Percentiles rank a stretch among this genome's conserved stretches.
These are phyloP conservation scores for Phytophthora podocarpi DNA, from an alignment of 352 stramenopile genomes.

Conservation along the genomic window DNA sequence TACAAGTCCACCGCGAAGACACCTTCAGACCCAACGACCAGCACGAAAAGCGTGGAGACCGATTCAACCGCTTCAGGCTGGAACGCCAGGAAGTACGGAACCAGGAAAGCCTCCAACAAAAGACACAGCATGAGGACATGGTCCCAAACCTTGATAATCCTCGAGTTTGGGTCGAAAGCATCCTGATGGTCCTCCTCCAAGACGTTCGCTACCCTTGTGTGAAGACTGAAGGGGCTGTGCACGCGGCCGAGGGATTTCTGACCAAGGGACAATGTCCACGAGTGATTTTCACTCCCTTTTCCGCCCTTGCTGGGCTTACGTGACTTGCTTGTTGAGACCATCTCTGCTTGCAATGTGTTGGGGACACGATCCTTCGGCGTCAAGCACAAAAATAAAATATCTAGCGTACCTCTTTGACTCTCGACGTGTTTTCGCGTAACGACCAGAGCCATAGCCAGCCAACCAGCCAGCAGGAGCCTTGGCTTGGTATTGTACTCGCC, in stretches of 20 bases:
- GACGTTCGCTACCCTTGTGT: conserved; percentile 13
- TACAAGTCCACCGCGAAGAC: conserved; percentile 61
- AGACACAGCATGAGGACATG: conserved; percentile 54
- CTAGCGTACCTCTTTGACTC: not conserved
- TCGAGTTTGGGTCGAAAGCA: conserved; percentile 56
- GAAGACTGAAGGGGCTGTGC: conserved; percentile 20
- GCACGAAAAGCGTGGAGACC: conserved; percentile 31
- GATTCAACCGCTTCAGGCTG: conserved; percentile 15
- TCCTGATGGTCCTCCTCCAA: conserved; percentile 31
- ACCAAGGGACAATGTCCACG: conserved; percentile 9
- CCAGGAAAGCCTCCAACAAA: conserved; percentile 53
- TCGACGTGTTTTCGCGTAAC: too few relatives aligned
- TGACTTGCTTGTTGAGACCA: conserved; percentile 9
- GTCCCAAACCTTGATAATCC: conserved; percentile 51
- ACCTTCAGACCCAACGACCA: conserved; percentile 39
- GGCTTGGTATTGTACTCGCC: too few relatives aligned
- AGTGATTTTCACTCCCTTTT: conserved; percentile 13
- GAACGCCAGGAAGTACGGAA: conserved; percentile 66
- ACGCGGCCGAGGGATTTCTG: conserved; percentile 8
- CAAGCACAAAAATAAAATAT: conserved; percentile 4
- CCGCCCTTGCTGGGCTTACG: conserved; percentile 5
- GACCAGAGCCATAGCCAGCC: too few relatives aligned
- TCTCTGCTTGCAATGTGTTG: too few relatives aligned
- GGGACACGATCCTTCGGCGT: too few relatives aligned
- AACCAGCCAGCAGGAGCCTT: too few relatives aligned